Base-by-base conservation (phyloP, 768 basidiomycete genomes). In the Boletus coccyginus region DNA sequence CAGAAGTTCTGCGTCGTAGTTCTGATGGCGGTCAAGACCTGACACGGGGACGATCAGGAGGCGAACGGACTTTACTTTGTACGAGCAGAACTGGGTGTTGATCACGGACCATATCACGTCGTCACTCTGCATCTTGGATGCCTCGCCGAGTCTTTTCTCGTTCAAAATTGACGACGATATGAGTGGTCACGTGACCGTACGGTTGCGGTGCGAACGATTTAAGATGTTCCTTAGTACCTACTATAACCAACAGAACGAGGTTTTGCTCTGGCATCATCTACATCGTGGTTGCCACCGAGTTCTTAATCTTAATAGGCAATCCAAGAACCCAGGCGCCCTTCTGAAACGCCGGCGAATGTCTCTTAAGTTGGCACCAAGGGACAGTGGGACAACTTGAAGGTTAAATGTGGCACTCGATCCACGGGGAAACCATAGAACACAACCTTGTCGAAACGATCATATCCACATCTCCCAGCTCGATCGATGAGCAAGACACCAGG, bases 71-170 rank as follows among this genome's bases (percentile, higher is more conserved):
- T 96, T 98, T 80, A 99, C 95, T 90, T 98, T 98, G 75, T 96
- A 99, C 0, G 96, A 97, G 78, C 97, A 99, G 73, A 98, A 98
- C 66, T 94, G 92, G 54, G 84, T 81, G 74, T 92, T 93, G 70
- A 95, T 94, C 32, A 94, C 91, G 19, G 87, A 91, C 96, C 96
- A 99, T 61, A 99, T 98, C 61, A 98, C 90, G 75, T 98, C 96
- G 90, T 99, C 96, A 74, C 87, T 89, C 72, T 92, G 90, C 89
- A 92, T 92, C 55, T 48, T 67, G 47, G 32, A 39, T 12, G 27
- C 5, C 57, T 33, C n/a, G 12, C n/a, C 10, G 16, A n/a, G 9
- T 6, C 14, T 16, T 36, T 36, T 36, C 14, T 6, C 35, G 10
- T 55, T 24, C 27, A 17, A 45, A 45, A 50, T 53, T 50, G 36